phyloP scores from a whole-genome alignment of 2,329 filamentous ascomycete species.

The Lasiodiplodia gonubiensis region DNA sequence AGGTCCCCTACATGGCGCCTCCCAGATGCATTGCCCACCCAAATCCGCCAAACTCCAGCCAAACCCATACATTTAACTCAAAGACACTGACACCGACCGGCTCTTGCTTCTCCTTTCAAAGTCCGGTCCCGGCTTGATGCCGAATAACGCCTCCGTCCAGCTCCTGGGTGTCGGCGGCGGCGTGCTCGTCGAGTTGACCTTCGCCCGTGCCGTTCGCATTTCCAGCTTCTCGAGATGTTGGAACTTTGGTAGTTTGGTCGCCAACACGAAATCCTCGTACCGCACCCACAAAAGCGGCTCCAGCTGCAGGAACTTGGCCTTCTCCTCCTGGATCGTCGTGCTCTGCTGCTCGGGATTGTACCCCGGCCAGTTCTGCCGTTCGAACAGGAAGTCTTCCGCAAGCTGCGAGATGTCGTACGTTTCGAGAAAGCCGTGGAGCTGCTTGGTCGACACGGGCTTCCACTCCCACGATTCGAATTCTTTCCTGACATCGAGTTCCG shows the following conservation, averaged over 20 bases:
- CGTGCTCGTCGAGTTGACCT: slow-evolving; percentile 19
- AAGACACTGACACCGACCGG: slow-evolving; percentile 25
- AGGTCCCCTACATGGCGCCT: slow-evolving; percentile 24
- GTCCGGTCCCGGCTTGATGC: slow-evolving; percentile 28
- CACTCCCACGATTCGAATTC: slow-evolving; percentile 42
- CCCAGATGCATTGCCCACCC: slow-evolving; percentile 16
- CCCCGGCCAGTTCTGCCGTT: slow-evolving; percentile 45
- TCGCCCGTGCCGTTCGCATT: slow-evolving; percentile 26
- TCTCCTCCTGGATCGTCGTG: slow-evolving; percentile 26
- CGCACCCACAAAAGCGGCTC: slow-evolving; percentile 32
- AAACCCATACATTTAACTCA: slow-evolving; percentile 19
- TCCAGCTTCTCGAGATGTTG: slow-evolving; percentile 23
- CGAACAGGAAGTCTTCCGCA: slow-evolving; percentile 46
- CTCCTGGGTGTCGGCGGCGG: slow-evolving; percentile 28
- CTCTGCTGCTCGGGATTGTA: slow-evolving; percentile 39
- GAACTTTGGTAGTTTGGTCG: slow-evolving; percentile 5
- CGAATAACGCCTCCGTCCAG: slow-evolving; percentile 29
- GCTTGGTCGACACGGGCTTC: slow-evolving; percentile 41
- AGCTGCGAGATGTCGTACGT: slow-evolving; percentile 47
- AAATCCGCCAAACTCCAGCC: slow-evolving; percentile 16
- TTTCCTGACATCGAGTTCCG: slow-evolving; percentile 45
- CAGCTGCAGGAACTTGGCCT: slow-evolving; percentile 31
- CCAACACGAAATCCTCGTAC: slow-evolving; percentile 31
- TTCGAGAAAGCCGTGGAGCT: slow-evolving; percentile 44
- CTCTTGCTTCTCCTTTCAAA: slow-evolving; percentile 23